Evolutionary conservation across 2,329 filamentous ascomycete genomes (phyloP), one percentile per base, ranked within the genome.

Genomic region (Clonostachys byssicola): DNA sequence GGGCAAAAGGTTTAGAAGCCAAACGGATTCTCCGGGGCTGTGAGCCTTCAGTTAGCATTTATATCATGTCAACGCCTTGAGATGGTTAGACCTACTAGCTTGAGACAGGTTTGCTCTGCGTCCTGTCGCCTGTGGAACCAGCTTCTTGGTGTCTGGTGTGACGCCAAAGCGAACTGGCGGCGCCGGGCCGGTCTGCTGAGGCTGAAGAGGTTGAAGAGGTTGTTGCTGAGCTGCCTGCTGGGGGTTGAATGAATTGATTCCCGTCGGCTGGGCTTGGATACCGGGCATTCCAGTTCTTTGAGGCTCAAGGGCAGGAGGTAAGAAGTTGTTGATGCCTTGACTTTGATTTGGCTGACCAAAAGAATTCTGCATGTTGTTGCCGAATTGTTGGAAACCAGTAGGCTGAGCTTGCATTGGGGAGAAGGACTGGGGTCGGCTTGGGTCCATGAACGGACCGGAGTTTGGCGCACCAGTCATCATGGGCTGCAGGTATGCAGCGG

Each of bases 111-210:
- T 96, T 48, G 94, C 94, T 73, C 88, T 84, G 58, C 88, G 77
- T 53, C 94, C 94, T 7, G 94, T 99, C 30, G 90, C 80, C 71
- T 97, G 94, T 33, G 92, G 84, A 51, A 81, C 77, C 57, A 97
- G 71, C 66, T 88, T 94, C 68, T 91, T 90, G 33, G 83, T 73
- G 43, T 84, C 81, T 30, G 76, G 73, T 48, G 81, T 77, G 35
- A 95, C 85, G 38, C 94, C 94, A 64, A 99, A 99, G 50, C 90
- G 82, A 16, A 99, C 86, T 20, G 90, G 83, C 42, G 94, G 94
- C 17, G 92, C 76, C 7, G 94, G 94, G 2, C 74, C 77, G 36
- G 73, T 81, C 55, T 73, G 68, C 52, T 77, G 68, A 42, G 73
- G 68, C 54, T 71, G 62, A 53, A 75, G 56, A 46, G 69, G 63